Percentiles rank a stretch among this genome's conserved stretches.
phyloP scores from a whole-genome alignment of 148 eudicot species.

The Polygonum maritimum region DNA sequence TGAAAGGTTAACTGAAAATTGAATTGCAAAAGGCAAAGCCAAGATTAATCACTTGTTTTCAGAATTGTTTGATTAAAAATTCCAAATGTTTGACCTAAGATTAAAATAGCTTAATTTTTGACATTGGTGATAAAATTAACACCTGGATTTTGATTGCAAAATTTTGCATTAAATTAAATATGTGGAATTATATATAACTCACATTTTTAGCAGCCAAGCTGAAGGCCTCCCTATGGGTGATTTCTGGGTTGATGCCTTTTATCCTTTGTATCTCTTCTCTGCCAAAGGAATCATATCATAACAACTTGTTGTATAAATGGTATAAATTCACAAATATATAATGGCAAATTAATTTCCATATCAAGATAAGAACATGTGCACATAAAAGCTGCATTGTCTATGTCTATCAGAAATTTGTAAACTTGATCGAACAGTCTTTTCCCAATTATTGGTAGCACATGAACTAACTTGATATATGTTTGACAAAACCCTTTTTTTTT shows the following conservation, averaged over 20 bases:
- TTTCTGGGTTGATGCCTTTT: constrained; percentile 69
- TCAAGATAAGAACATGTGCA: neutral
- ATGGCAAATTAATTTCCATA: neutral
- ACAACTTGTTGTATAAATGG: neutral
- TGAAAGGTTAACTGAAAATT: too few species aligned
- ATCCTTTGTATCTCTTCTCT: constrained; percentile 91
- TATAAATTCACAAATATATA: neutral
- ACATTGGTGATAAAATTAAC: neutral
- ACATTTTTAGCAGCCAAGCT: constrained; percentile 91
- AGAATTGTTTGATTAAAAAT: neutral
- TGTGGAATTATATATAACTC: constrained; percentile 20
- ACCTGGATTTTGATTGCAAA: neutral
- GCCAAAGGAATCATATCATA: constrained; percentile 6
- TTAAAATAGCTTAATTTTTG: neutral
- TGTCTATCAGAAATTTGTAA: neutral
- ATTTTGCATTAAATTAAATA: neutral
- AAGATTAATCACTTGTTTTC: neutral
- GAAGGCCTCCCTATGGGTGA: constrained; percentile 81
- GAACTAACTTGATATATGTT: neutral
- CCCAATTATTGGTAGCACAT: neutral
- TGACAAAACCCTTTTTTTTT: neutral
- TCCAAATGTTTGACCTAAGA: neutral
- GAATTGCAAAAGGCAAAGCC: too few species aligned
- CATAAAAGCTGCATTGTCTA: constrained; percentile 1
- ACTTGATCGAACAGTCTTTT: neutral